Evolutionary conservation across 371 early-diverging fungal genomes (phyloP), one percentile per base, ranked within the genome.

Genomic region (Lichtheimia hyalospora): DNA sequence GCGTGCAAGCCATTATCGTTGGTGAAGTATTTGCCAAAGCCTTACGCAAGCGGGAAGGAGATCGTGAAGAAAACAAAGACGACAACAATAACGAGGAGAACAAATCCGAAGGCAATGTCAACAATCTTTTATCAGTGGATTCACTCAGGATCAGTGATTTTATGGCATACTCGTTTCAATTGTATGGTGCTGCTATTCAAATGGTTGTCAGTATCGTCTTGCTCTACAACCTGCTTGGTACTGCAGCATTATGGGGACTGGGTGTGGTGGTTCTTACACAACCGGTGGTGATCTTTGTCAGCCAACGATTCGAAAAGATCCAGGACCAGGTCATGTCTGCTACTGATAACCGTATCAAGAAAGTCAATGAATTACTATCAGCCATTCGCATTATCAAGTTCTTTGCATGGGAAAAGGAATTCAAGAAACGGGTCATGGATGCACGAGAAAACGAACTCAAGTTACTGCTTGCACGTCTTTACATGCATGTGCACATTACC

Each of bases 321-420:
- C 85, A 89, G 59, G 64, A 69, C 21, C 56, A 65, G 3, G 75
- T 86, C 49, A 84, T 82, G 83, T 62, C 75, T 10, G 76, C 84
- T 49, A 85, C 87, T 41, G 91, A 91, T 42, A 79, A 77, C 24
- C 82, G 85, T 42, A 68, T 91, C 54, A 81, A 84, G n/a, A 70
- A 82, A 59, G 75, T 90, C 55, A 89, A 84, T 24, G 91, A 91
- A 61, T 75, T 90, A 63, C 66, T 91, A 50, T 67, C 75, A 48
- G 91, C 89, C 14, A 91, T 92, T 49, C 85, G 89, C 39, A 87
- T 91, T 10, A 84, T 92, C 59, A 92, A 92, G 63, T 84, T 92
- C 62, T 92, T 91, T 79, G 92, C 88, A 20, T 92, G 92, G 92
- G 89, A 92, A 71, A 66, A 80, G 53, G 78, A 86, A 56, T 89